phyloP scores from a whole-genome alignment of 306 rosid genomes.

The Quercus wislizeni region DNA sequence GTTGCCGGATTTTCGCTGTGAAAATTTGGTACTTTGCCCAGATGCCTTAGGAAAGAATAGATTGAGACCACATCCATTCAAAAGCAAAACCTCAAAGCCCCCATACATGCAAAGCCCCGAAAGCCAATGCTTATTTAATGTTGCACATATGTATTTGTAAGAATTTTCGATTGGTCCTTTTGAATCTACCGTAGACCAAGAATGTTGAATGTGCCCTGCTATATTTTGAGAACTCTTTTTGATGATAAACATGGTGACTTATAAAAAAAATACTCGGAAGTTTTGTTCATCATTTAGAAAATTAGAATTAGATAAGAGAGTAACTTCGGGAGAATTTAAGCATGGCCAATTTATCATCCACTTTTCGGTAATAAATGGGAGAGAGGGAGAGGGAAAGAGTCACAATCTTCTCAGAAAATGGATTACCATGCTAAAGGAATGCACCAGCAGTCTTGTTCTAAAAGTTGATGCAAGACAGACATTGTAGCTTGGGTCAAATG shows the following conservation, averaged over 20 bases:
- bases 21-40: no score
- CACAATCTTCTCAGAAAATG: no score
- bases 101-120: no score
- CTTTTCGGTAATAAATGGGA: not conserved
- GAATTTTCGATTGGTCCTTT: not conserved
- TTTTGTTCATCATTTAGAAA: not conserved
- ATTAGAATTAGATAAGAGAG: not conserved
- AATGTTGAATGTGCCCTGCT: not conserved
- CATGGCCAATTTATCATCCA: not conserved
- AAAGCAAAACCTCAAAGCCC: no score
- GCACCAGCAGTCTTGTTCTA: not conserved
- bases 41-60: no score
- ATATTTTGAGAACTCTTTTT: not conserved
- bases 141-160: not conserved
- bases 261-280: not conserved
- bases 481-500: not conserved
- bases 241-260: not conserved
- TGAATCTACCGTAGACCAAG: not conserved
- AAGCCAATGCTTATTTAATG: not conserved
- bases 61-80: no score
- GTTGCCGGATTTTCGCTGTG: no score
- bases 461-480: not conserved
- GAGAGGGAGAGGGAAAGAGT: no score
- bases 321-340: not conserved
- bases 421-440: no score